These are phyloP conservation scores for Crithidia brevicula DNA, from an alignment of 208 protist genomes.

Conservation along the genomic window DNA sequence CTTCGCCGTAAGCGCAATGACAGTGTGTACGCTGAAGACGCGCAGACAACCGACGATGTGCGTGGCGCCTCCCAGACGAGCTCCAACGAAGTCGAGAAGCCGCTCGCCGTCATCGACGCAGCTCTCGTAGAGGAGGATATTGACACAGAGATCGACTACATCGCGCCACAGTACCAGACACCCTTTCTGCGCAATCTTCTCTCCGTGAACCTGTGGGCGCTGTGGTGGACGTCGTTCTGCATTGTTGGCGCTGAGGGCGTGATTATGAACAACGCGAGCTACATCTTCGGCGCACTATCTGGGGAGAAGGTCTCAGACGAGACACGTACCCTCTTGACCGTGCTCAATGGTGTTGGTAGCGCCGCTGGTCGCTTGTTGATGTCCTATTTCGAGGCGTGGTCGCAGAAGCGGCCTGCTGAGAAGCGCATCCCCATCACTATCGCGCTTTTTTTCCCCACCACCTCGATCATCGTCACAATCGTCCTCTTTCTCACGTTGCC, in stretches of 20 bases:
- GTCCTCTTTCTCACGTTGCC: constrained; percentile 43
- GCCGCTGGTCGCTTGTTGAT: constrained; percentile 44
- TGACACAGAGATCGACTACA: constrained; percentile 48
- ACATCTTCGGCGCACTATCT: constrained; percentile 43
- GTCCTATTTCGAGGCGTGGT: constrained; percentile 48
- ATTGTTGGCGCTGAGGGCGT: constrained; percentile 39
- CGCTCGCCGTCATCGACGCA: neutral
- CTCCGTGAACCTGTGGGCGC: constrained; percentile 38
- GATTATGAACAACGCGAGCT: constrained; percentile 48
- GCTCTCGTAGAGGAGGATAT: neutral
- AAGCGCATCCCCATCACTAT: constrained; percentile 57
- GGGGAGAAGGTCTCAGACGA: constrained; percentile 33
- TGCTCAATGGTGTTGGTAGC: constrained; percentile 50
- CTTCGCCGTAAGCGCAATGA: neutral
- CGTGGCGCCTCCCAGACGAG: neutral
- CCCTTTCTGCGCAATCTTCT: constrained; percentile 39
- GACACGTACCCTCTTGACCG: constrained; percentile 43
- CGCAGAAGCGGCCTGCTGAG: constrained; percentile 44
- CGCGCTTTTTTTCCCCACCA: constrained; percentile 43
- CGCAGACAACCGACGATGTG: neutral
- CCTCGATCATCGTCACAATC: constrained; percentile 38
- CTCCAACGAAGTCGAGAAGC: constrained; percentile 12
- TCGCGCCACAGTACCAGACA: constrained; percentile 54
- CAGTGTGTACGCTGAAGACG: neutral
- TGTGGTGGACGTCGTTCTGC: constrained; percentile 28